Evolutionary conservation across 1,284 basidiomycete genomes (phyloP).

Genomic region (Paramarasmius palmivorus): DNA sequence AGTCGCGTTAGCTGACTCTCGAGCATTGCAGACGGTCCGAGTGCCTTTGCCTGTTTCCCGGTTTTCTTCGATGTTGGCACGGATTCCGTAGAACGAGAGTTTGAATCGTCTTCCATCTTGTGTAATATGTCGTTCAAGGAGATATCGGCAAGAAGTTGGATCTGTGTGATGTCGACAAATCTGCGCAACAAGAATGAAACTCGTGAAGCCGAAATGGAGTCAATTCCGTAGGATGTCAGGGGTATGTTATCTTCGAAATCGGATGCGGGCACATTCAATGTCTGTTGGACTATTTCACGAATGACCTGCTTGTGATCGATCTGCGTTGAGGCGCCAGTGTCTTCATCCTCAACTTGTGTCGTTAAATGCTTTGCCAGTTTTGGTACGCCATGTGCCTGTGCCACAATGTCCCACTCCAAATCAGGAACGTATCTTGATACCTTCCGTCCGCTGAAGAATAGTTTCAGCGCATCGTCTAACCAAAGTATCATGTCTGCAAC

Average conservation of each 20-base stretch:
- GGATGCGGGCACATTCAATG: background rate
- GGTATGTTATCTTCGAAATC: slow-evolving; percentile 10
- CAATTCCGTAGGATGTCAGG: slow-evolving; percentile 11
- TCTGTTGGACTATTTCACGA: background rate
- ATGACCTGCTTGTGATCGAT: background rate
- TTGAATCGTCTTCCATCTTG: too few relatives aligned
- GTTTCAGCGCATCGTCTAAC: slow-evolving; percentile 23
- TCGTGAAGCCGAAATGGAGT: slow-evolving; percentile 10
- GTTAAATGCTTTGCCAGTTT: background rate
- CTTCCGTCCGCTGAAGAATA: slow-evolving; percentile 17
- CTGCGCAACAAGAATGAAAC: slow-evolving; percentile 2
- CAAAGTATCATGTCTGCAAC: slow-evolving; percentile 32
- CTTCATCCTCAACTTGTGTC: background rate
- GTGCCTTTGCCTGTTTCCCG: too few relatives aligned
- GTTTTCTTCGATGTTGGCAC: too few relatives aligned
- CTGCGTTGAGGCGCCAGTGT: background rate
- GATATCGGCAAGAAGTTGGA: slow-evolving; percentile 11
- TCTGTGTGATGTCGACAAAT: slow-evolving; percentile 1
- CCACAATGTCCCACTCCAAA: slow-evolving; percentile 16
- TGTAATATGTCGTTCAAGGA: too few relatives aligned
- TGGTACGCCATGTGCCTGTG: background rate
- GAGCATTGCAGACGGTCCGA: too few relatives aligned
- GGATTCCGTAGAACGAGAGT: too few relatives aligned
- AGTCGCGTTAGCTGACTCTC: too few relatives aligned
- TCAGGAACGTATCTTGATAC: slow-evolving; percentile 22